Conservation (phyloP, 163 green algal species). For the Chlorella variabilis region DNA sequence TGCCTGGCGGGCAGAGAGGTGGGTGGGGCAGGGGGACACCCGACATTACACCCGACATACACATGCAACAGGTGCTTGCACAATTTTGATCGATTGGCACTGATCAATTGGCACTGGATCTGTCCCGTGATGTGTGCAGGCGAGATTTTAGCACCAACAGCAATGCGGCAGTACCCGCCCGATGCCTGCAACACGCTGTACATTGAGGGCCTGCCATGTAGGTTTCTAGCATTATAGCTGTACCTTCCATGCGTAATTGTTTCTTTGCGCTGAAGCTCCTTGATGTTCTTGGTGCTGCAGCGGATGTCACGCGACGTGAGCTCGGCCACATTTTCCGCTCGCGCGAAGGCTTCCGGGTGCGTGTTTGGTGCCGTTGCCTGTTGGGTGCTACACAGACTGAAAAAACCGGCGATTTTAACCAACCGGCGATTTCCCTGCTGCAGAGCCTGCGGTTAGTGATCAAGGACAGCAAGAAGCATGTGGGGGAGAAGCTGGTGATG, state of each 20-base stretch:
- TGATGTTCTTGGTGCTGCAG: neutral
- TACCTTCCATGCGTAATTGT: neutral
- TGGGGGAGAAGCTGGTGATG: slow-evolving; percentile 43
- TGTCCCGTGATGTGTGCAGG: neutral
- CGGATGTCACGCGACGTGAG: slow-evolving; percentile 64
- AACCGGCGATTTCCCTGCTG: neutral
- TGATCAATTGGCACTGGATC: no score
- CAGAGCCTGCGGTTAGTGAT: slow-evolving; percentile 45
- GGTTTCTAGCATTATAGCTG: neutral
- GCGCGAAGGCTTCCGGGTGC: slow-evolving; percentile 66
- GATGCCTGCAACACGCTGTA: slow-evolving; percentile 64
- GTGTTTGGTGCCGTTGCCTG: no score
- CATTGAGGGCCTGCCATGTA: slow-evolving; percentile 58
- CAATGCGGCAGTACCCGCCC: slow-evolving; percentile 19
- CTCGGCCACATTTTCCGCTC: slow-evolving; percentile 73
- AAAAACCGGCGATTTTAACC: neutral
- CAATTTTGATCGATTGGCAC: no score
- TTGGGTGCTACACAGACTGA: neutral
- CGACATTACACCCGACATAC: no score
- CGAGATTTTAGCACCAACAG: neutral
- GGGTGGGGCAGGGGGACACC: neutral
- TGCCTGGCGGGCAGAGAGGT: neutral
- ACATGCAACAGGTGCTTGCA: no score
- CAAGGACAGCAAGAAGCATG: slow-evolving; percentile 44
- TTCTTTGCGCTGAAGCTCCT: neutral